Conservation (phyloP, 139 green algal species). For the Helicosporidium sp. region DNA sequence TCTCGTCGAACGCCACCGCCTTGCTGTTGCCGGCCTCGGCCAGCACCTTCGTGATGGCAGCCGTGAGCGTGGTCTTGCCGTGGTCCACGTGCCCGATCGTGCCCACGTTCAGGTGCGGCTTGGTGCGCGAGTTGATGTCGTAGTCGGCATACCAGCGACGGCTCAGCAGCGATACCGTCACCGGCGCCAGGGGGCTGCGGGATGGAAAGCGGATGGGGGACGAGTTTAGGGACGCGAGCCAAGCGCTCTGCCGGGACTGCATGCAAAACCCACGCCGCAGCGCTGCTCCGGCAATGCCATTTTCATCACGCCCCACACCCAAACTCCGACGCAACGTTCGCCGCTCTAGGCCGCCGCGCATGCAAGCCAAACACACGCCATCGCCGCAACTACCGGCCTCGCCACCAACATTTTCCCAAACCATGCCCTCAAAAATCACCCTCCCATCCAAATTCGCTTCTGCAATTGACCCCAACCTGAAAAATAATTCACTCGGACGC, state of each 20-base stretch:
- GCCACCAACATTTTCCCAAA: too few species aligned
- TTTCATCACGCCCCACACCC: too few species aligned
- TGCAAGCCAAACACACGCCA: too few species aligned
- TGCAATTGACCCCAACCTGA: too few species aligned
- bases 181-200: background rate
- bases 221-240: background rate
- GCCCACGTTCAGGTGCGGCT: slow-evolving; percentile 92
- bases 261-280: too few species aligned
- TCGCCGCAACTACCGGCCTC: too few species aligned
- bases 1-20: slow-evolving; percentile 81
- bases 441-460: too few species aligned
- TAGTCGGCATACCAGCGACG: slow-evolving; percentile 27
- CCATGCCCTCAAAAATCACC: too few species aligned
- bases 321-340: too few species aligned
- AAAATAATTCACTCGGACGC: too few species aligned
- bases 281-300: too few species aligned
- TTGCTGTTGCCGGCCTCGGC: slow-evolving; percentile 57
- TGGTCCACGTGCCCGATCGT: slow-evolving; percentile 98
- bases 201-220: background rate
- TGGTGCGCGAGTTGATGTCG: slow-evolving; percentile 74
- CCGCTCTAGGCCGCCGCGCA: background rate
- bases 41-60: slow-evolving; percentile 80
- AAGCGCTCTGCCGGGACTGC: background rate
- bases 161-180: background rate
- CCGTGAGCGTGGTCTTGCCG: slow-evolving; percentile 95